Evolutionary conservation across 768 basidiomycete species (phyloP), one percentile per base, ranked within the genome.

Genomic region (Suillus tomentosus): DNA sequence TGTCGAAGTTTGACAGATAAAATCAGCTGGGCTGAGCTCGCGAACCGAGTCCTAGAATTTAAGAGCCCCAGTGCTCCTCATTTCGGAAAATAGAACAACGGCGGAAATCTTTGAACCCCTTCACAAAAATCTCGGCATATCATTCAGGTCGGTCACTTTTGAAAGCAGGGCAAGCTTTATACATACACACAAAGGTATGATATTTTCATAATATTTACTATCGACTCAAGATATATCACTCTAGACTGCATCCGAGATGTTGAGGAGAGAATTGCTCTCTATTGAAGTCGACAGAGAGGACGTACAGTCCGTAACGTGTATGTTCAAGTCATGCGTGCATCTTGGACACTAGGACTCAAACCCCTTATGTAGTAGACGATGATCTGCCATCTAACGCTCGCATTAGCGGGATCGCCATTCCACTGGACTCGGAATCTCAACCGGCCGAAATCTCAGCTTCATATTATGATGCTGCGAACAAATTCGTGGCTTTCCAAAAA

Each of bases 201-300:
- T 3, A 1, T 5, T 10, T 34, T 15, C 22, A 15, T 14, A 14
- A n/a, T 57, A 9, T 22, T 50, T 24, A 13, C 1, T 19, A 17
- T 22, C 9, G 15, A 34, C 27, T n/a, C 14, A 13, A 8, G 56
- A 42, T 37, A 37, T 15, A n/a, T 13, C 7, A 3, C 19, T 45
- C 19, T 60, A 66, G 68, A 63, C 36, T 15, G 57, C 5, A 43
- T 70, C 68, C 0, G 69, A 69, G 3, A 57, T 50, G n/a, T 15
- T 69, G 9, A 14, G 42, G 2, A 62, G 68, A 45, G 8, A 8
- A 6, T 48, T 64, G 1, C 40, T 70, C 4, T 67, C 62, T 2
- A 56, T 36, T 6, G 4, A 27, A 5, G 6, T 72, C 15, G 47
- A 68, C 22, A 27, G 11, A 11, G 3, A 56, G 10, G 48, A 64